These are phyloP conservation scores for Chenopodium formosanum DNA, from an alignment of 148 eudicot genomes.

Conservation along the genomic window DNA sequence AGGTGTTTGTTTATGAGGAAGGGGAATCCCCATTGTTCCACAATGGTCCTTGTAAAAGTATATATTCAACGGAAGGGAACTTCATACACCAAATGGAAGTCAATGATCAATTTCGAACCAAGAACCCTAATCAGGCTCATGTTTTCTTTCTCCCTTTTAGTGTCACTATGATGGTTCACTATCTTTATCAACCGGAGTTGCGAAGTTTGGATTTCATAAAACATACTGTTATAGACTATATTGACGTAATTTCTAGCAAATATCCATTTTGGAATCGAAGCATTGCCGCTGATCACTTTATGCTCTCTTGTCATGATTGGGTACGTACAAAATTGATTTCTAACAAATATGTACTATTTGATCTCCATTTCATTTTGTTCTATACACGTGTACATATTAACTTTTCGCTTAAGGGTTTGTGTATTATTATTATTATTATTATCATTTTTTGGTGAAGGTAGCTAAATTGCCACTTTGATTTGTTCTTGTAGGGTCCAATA, in stretches of 20 bases:
- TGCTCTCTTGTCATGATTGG: conserved; percentile 90
- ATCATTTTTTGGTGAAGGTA: background rate
- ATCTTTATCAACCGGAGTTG: conserved; percentile 40
- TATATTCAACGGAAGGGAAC: conserved; percentile 66
- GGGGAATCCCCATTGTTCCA: conserved; percentile 78
- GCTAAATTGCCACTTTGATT: background rate
- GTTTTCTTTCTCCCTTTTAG: conserved; percentile 70
- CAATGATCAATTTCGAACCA: conserved; percentile 49
- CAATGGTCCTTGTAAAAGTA: conserved; percentile 63
- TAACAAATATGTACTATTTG: no score
- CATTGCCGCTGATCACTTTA: conserved; percentile 71
- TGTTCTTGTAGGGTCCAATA: conserved; percentile 60
- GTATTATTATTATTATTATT: background rate
- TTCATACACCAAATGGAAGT: conserved; percentile 61
- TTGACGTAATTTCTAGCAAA: conserved; percentile 43
- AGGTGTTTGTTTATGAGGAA: conserved; percentile 65
- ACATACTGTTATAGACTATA: conserved; percentile 50
- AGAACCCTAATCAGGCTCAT: conserved; percentile 53
- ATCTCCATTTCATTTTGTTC: background rate
- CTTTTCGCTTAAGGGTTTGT: no score
- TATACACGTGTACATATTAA: no score
- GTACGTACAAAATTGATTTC: conserved; percentile 25
- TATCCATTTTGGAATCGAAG: conserved; percentile 76
- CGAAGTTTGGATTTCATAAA: conserved; percentile 50
- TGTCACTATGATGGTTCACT: conserved; percentile 45